A percentile compares a stretch with the other conserved stretches of the same genome.
Evolutionary conservation across 2,329 filamentous ascomycete species (phyloP).

Genomic region (Colletotrichum spaethianum): DNA sequence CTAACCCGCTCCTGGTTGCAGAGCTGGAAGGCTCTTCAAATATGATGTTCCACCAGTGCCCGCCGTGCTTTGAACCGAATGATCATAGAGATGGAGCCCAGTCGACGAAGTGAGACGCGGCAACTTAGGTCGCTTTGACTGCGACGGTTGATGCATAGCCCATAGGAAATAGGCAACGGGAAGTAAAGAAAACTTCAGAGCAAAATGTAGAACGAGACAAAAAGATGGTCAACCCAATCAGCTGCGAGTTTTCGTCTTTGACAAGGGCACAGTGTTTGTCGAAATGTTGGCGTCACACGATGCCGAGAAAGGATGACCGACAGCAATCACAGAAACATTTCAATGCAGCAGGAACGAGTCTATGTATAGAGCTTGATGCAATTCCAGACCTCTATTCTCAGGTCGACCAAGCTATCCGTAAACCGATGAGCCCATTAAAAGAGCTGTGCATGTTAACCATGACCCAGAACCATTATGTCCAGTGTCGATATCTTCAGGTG

Average conservation of each 20-base stretch:
- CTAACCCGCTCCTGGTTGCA: not conserved
- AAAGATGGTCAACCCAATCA: fast-evolving
- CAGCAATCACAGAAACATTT: too few species aligned
- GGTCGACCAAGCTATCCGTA: not conserved
- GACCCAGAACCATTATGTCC: not conserved
- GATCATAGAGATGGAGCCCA: too few species aligned
- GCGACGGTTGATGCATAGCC: not conserved
- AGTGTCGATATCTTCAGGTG: not conserved
- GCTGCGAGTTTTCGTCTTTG: too few species aligned
- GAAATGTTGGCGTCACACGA: not conserved
- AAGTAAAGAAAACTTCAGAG: not conserved
- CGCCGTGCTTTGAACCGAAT: not conserved
- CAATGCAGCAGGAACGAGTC: fast-evolving
- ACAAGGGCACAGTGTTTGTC: not conserved
- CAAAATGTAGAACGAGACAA: not conserved
- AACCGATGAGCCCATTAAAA: not conserved
- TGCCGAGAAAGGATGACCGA: too few species aligned
- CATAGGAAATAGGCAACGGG: not conserved
- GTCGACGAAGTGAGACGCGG: not conserved
- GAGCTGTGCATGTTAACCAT: not conserved
- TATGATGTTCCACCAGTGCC: not conserved
- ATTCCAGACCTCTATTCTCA: not conserved
- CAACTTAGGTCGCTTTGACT: too few species aligned
- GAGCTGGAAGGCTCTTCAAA: not conserved
- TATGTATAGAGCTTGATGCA: not conserved